Conservation (phyloP, 169 alveolate genomes). For the Plasmodium malariae region DNA sequence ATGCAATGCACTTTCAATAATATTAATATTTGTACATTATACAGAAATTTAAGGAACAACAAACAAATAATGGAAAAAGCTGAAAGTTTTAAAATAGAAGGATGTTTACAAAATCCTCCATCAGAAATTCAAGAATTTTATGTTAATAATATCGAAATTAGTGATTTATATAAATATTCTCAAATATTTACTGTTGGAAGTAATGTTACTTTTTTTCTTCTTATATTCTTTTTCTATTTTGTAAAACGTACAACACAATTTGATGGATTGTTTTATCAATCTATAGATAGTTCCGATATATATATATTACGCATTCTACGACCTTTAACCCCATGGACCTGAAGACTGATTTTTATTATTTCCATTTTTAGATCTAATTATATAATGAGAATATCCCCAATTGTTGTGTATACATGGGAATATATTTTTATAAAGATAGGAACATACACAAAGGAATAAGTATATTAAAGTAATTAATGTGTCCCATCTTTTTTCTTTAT, state of each 20-base stretch:
- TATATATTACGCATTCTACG: constrained; percentile 46
- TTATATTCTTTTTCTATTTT: constrained; percentile 59
- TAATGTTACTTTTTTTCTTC: constrained; percentile 44
- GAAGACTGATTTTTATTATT: not conserved
- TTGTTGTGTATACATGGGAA: not conserved
- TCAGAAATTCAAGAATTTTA: constrained; percentile 47
- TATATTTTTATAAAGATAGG: too few relatives aligned
- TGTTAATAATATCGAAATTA: constrained; percentile 44
- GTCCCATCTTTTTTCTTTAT: too few relatives aligned
- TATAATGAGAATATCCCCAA: not conserved
- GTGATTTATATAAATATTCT: constrained; percentile 66
- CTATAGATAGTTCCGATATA: constrained; percentile 53
- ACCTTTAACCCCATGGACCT: constrained; percentile 65
- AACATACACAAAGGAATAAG: too few relatives aligned
- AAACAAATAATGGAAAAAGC: constrained; percentile 5
- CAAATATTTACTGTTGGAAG: constrained; percentile 68
- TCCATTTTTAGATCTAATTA: not conserved
- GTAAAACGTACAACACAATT: constrained; percentile 66
- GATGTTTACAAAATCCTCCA: constrained; percentile 47
- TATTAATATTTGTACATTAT: constrained; percentile 54
- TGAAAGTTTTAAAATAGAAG: constrained; percentile 18
- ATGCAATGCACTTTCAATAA: constrained; percentile 58
- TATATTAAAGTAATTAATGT: too few relatives aligned
- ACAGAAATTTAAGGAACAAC: constrained; percentile 28
- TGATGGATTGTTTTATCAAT: constrained; percentile 73